Evolutionary conservation across 352 stramenopile species (phyloP), one percentile per base, ranked within the genome.

Genomic region (Plasmopara viticola): DNA sequence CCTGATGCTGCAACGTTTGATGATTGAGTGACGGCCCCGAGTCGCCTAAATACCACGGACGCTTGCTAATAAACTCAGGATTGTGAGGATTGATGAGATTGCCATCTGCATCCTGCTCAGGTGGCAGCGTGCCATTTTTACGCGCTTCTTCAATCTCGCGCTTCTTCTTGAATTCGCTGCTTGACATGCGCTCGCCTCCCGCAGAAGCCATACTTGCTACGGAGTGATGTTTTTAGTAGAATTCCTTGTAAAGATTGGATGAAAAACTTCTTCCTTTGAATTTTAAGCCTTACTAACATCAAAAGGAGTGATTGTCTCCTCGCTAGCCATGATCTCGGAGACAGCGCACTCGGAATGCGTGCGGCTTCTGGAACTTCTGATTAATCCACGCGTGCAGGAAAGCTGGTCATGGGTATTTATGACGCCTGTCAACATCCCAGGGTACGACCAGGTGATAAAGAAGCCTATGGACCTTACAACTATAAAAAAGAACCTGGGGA

Each of bases 51-150:
- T 99, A 99, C 97, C 97, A 99, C 46, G 97, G 97, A 59, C 93
- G 84, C 72, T 99, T 98, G 43, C 88, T 98, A 64, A 99, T 98
- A 76, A 98, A 99, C 72, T 99, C 95, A 40, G 97, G 97, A 69
- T 99, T 99, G 82, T 99, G 96, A 38, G 96, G 96, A 73, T 99
- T 99, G 67, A 99, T 98, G 62, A 99, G 97, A 54, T 95, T 94
- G 17, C 95, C 95, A 18, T 96, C 84, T 15, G 84, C 78, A 63
- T 97, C 87, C 62, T 95, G 67, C 67, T 94, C 84, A 0, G 87
- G 86, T 15, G 82, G 84, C 47, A 93, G 61, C 53, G 74, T 90
- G n/a, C 87, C 87, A 40, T 88, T 88, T 68, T 94, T 92, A 30
- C 87, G 79, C 53, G 86, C 87, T 56, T 96, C 85, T n/a, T 95